A percentile compares a stretch with the other conserved stretches of the same genome.
phyloP scores from a whole-genome alignment of 164 flowering plant genomes.

The Dillenia turbinata region DNA sequence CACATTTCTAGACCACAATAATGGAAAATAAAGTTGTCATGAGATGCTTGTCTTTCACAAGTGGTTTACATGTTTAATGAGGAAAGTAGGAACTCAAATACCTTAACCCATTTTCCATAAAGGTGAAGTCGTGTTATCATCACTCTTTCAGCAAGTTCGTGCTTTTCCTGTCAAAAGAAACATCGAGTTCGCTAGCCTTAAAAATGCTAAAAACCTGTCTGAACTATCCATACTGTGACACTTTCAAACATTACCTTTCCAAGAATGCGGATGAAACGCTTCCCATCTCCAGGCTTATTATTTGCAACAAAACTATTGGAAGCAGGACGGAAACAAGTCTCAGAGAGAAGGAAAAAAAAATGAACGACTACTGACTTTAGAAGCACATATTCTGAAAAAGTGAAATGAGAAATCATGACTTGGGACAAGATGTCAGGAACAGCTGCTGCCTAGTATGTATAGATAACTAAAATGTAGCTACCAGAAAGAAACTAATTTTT shows the following conservation, averaged over 20 bases:
- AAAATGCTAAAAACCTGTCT: no score
- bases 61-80: not conserved
- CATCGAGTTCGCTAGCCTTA: no score
- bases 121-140: slow-evolving; percentile 94
- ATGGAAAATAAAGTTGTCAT: slow-evolving; percentile 2
- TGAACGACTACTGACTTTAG: no score
- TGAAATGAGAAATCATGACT: no score
- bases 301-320: slow-evolving; percentile 51
- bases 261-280: slow-evolving; percentile 70
- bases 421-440: no score
- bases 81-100: slow-evolving; percentile 8
- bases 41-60: not conserved
- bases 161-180: slow-evolving; percentile 54
- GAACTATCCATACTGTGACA: not conserved
- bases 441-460: no score
- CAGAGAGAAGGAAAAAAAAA: not conserved
- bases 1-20: slow-evolving; percentile 44
- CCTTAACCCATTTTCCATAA: slow-evolving; percentile 93
- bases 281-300: slow-evolving; percentile 81
- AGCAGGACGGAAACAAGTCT: not conserved
- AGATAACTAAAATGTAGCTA: no score
- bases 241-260: slow-evolving; percentile 55
- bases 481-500: no score
- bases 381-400: no score
- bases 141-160: slow-evolving; percentile 90